These are phyloP conservation scores for Sporormia fimetaria DNA, from an alignment of 495 filamentous ascomycete genomes.

Conservation along the genomic window DNA sequence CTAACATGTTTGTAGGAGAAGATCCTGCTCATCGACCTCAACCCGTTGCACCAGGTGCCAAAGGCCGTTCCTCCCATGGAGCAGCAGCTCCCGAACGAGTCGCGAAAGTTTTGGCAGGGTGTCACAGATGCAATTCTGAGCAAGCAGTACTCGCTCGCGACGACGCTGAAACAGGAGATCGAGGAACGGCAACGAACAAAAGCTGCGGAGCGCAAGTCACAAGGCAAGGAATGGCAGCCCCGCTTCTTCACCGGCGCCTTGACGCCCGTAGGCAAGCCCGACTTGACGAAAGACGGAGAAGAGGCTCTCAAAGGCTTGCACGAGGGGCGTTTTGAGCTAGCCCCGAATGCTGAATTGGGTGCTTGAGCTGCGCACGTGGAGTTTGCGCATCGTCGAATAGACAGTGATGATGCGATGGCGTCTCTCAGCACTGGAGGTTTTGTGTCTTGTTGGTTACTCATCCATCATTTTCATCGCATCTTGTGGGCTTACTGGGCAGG, in stretches of 20 bases:
- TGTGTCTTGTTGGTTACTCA: too few species aligned
- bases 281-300: slow-evolving; percentile 65
- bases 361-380: too few species aligned
- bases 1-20: slow-evolving; percentile 41
- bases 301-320: slow-evolving; percentile 59
- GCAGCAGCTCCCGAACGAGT: slow-evolving; percentile 78
- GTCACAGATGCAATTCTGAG: slow-evolving; percentile 79
- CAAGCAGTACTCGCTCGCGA: slow-evolving; percentile 76
- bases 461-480: too few species aligned
- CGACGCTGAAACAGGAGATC: slow-evolving; percentile 75
- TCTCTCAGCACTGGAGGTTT: too few species aligned
- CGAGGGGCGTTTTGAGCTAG: slow-evolving; percentile 17
- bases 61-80: slow-evolving; percentile 69
- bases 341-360: slow-evolving; percentile 22
- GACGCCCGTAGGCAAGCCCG: slow-evolving; percentile 63
- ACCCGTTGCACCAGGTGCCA: slow-evolving; percentile 59
- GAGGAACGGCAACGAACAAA: slow-evolving; percentile 82
- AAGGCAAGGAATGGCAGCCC: slow-evolving; percentile 64
- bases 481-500: too few species aligned
- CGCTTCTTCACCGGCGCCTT: slow-evolving; percentile 73
- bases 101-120: slow-evolving; percentile 70
- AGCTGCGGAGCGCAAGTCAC: slow-evolving; percentile 61
- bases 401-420: too few species aligned
- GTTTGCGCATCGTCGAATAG: too few species aligned
- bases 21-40: slow-evolving; percentile 70